Conservation (phyloP, 805 yeast genomes). For the Dipodascopsis uninucleata region DNA sequence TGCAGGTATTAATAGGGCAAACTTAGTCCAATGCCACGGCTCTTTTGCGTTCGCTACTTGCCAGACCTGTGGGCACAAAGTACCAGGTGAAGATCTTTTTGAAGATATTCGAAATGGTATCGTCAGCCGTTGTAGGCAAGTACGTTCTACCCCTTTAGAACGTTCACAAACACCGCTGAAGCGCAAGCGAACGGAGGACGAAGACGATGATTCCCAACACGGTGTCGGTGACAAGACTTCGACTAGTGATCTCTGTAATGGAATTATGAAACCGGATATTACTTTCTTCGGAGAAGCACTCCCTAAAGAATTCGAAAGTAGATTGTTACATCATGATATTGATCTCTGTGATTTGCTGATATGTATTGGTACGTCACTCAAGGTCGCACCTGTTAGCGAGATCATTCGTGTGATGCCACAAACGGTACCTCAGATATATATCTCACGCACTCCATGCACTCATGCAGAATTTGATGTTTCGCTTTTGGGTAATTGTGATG, state of each 20-base stretch:
- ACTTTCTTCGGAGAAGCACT: conserved; percentile 86
- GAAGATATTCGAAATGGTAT: conserved; percentile 54
- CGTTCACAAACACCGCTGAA: conserved; percentile 22
- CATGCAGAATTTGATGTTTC: conserved; percentile 78
- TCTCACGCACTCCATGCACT: conserved; percentile 69
- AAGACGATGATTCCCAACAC: conserved; percentile 33
- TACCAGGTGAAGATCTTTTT: conserved; percentile 63
- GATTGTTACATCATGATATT: conserved; percentile 53
- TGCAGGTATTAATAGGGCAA: conserved; percentile 66
- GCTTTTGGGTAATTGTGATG: conserved; percentile 75
- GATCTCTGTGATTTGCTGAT: conserved; percentile 69
- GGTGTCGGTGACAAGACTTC: conserved; percentile 29
- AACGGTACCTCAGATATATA: conserved; percentile 77
- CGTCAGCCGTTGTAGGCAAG: conserved; percentile 60
- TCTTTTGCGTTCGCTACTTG: conserved; percentile 88
- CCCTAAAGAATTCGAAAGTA: conserved; percentile 64
- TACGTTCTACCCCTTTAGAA: conserved; percentile 39
- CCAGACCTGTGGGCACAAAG: conserved; percentile 63
- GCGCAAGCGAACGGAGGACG: conserved; percentile 40
- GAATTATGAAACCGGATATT: conserved; percentile 88
- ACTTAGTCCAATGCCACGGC: conserved; percentile 86
- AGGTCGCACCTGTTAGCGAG: conserved; percentile 88
- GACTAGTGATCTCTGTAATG: conserved; percentile 42
- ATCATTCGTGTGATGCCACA: conserved; percentile 70
- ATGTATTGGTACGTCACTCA: conserved; percentile 85